These are phyloP conservation scores for Spathaspora hagerdaliae DNA, from an alignment of 805 yeast species.

Conservation along the genomic window DNA sequence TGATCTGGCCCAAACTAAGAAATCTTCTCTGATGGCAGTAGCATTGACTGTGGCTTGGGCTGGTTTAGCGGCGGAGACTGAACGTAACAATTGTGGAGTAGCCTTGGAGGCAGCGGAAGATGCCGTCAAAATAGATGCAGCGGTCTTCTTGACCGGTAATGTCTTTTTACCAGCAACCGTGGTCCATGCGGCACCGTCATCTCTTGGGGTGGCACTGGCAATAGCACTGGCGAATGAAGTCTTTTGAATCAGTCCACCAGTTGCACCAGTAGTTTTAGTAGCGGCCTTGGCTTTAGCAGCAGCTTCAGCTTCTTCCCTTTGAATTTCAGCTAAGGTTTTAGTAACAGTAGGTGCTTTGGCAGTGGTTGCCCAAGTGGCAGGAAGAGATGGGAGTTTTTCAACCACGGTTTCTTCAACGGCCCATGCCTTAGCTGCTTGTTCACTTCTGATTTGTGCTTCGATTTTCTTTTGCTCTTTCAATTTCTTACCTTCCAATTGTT, in stretches of 20 bases:
- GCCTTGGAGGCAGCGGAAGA: constrained; percentile 19
- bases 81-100: constrained; percentile 34
- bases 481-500: constrained; percentile 45
- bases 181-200: constrained; percentile 37
- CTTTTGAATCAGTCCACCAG: not conserved
- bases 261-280: constrained; percentile 14
- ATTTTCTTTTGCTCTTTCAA: constrained; percentile 34
- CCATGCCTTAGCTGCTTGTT: constrained; percentile 22
- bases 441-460: constrained; percentile 28
- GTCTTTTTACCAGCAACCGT: constrained; percentile 40
- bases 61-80: constrained; percentile 30
- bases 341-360: constrained; percentile 19
- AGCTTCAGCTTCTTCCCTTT: constrained; percentile 49
- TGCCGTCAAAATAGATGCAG: constrained; percentile 10
- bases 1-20: constrained; percentile 67
- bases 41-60: constrained; percentile 14
- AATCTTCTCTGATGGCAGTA: constrained; percentile 46
- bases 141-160: constrained; percentile 9
- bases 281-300: constrained; percentile 21
- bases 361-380: constrained; percentile 43
- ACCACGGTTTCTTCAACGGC: constrained; percentile 17
- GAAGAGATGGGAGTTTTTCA: constrained; percentile 24
- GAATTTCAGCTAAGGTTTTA: constrained; percentile 56
- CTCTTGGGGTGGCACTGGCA: constrained; percentile 24
- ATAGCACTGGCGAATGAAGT: constrained; percentile 27